These are phyloP conservation scores for Tricholoma matsutake DNA, from an alignment of 768 basidiomycete species.

Conservation along the genomic window DNA sequence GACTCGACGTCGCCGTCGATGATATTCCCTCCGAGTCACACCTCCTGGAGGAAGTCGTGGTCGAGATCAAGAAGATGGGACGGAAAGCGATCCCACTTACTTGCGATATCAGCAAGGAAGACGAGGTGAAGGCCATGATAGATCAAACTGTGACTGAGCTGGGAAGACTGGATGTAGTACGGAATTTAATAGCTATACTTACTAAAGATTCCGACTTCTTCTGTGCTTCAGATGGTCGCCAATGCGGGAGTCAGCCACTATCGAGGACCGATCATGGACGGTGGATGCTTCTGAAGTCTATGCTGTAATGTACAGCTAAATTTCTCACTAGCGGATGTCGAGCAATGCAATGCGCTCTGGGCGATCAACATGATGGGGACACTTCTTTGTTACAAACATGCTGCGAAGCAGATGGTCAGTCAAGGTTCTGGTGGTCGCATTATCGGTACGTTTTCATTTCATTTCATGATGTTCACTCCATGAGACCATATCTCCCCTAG, in stretches of 20 bases:
- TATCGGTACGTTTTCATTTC: slow-evolving; percentile 24
- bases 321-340: slow-evolving; percentile 23
- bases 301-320: neutral
- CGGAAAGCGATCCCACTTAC: slow-evolving; percentile 17
- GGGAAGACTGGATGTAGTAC: slow-evolving; percentile 26
- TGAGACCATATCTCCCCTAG: slow-evolving; percentile 14
- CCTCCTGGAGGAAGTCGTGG: slow-evolving; percentile 18
- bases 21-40: slow-evolving; percentile 3
- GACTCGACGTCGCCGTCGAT: slow-evolving; percentile 26
- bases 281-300: slow-evolving; percentile 6
- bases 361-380: slow-evolving; percentile 38
- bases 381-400: slow-evolving; percentile 41
- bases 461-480: neutral
- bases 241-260: slow-evolving; percentile 27
- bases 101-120: slow-evolving; percentile 26
- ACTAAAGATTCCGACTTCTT: neutral
- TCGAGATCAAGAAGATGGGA: slow-evolving; percentile 23
- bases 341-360: slow-evolving; percentile 32
- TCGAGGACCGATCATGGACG: slow-evolving; percentile 13
- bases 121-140: slow-evolving; percentile 27
- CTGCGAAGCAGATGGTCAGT: slow-evolving; percentile 6
- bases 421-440: slow-evolving; percentile 42
- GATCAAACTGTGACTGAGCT: slow-evolving; percentile 16
- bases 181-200: neutral
- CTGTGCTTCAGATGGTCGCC: slow-evolving; percentile 29